Percentiles rank a stretch among this genome's conserved stretches.
Evolutionary conservation across 2,329 filamentous ascomycete genomes (phyloP).

Genomic region (Cadophora sp.): DNA sequence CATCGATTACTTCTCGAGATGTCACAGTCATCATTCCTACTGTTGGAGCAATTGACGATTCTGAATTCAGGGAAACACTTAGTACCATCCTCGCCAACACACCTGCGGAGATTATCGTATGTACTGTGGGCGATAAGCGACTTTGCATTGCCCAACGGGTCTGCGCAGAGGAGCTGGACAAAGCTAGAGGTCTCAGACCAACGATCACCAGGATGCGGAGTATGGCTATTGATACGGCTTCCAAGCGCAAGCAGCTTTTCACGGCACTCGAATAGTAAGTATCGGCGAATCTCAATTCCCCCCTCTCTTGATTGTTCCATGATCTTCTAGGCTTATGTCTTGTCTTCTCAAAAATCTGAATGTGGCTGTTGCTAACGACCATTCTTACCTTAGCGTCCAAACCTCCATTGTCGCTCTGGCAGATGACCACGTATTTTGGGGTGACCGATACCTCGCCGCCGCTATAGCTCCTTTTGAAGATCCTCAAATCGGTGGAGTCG

Average conservation of each 20-base stretch:
- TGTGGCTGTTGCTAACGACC: too few relatives aligned
- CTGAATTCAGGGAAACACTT: slow-evolving; percentile 25
- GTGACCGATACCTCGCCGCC: slow-evolving; percentile 26
- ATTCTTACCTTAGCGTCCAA: not conserved
- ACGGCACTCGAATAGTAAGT: slow-evolving; percentile 18
- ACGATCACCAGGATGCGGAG: not conserved
- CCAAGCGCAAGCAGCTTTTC: slow-evolving; percentile 33
- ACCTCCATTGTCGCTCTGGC: slow-evolving; percentile 31
- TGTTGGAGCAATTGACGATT: slow-evolving; percentile 27
- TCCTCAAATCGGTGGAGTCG: slow-evolving; percentile 57
- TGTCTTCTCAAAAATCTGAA: too few relatives aligned
- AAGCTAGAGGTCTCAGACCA: not conserved
- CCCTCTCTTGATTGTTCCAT: too few relatives aligned
- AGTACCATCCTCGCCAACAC: slow-evolving; percentile 24
- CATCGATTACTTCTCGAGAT: slow-evolving; percentile 25
- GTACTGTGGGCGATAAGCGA: slow-evolving; percentile 27
- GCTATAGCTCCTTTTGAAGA: slow-evolving; percentile 36
- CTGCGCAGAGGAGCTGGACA: not conserved
- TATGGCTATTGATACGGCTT: not conserved
- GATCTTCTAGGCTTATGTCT: too few relatives aligned
- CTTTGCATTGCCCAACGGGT: not conserved
- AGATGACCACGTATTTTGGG: slow-evolving; percentile 37
- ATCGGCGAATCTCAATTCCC: too few relatives aligned
- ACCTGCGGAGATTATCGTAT: slow-evolving; percentile 31
- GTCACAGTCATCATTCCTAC: slow-evolving; percentile 38